phyloP scores from a whole-genome alignment of 2,329 filamentous ascomycete genomes.

The Berkeleyomyces rouxiae region DNA sequence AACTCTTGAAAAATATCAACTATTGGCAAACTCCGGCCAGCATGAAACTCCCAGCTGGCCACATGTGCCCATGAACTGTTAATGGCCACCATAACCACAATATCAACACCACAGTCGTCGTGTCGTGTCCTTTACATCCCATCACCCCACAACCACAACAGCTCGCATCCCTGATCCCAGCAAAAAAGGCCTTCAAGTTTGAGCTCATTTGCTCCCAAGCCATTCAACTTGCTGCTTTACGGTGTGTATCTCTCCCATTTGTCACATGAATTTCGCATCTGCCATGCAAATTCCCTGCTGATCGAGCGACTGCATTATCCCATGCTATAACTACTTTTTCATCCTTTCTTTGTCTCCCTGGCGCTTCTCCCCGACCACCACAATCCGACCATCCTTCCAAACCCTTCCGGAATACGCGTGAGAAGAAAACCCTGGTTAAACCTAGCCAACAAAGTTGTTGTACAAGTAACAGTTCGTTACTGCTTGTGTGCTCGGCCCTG shows the following conservation, averaged over 20 bases:
- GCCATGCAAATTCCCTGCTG: neutral
- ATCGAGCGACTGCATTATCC: neutral
- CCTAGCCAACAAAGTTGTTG: too few relatives aligned
- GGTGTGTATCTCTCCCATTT: neutral
- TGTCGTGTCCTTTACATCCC: neutral
- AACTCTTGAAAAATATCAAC: neutral
- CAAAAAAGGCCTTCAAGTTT: neutral
- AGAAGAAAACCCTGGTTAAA: too few relatives aligned
- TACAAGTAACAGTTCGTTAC: too few relatives aligned
- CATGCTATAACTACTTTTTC: neutral
- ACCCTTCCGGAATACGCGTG: too few relatives aligned
- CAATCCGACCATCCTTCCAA: neutral
- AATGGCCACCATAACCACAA: neutral
- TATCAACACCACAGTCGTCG: neutral
- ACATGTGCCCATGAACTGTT: neutral
- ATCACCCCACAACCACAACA: neutral
- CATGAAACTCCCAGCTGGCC: neutral
- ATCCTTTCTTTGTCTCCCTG: neutral
- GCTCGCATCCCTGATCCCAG: neutral
- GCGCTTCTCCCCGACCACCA: neutral
- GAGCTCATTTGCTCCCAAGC: neutral
- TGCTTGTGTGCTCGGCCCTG: too few relatives aligned
- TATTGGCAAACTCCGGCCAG: neutral
- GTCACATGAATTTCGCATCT: neutral
- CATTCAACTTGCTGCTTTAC: neutral